Conservation (phyloP, 352 stramenopile genomes). For the Elongisporangium undulatum region DNA sequence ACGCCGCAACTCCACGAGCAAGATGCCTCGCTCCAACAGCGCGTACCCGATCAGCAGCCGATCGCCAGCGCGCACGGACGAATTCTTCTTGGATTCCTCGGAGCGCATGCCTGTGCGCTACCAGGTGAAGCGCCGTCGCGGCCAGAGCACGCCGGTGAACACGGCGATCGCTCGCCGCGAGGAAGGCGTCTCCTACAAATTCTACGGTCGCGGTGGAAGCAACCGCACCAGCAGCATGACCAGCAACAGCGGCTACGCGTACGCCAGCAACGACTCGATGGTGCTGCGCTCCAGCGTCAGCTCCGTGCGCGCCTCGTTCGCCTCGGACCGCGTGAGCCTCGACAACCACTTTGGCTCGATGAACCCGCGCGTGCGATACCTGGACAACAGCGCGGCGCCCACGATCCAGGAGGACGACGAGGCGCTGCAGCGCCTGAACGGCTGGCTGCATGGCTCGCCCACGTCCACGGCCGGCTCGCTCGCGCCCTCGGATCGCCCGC, state of each 20-base stretch:
- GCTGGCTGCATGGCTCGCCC: slow-evolving; percentile 58
- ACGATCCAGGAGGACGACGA: slow-evolving; percentile 30
- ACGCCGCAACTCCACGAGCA: slow-evolving; percentile 6
- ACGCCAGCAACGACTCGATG: slow-evolving; percentile 42
- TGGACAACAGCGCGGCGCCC: slow-evolving; percentile 10
- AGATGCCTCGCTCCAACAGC: slow-evolving; percentile 3
- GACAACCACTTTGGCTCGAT: slow-evolving; percentile 72
- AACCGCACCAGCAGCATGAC: slow-evolving; percentile 17
- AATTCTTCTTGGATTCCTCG: slow-evolving; percentile 30
- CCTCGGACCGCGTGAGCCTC: slow-evolving; percentile 65
- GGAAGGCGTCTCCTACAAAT: slow-evolving; percentile 53
- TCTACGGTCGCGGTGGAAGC: slow-evolving; percentile 48
- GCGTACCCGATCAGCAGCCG: slow-evolving; percentile 5
- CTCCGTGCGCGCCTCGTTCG: slow-evolving; percentile 32
- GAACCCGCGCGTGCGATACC: slow-evolving; percentile 28
- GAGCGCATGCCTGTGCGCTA: slow-evolving; percentile 16
- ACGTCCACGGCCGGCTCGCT: slow-evolving; percentile 60
- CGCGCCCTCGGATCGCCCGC: slow-evolving; percentile 8
- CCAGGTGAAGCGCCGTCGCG: slow-evolving; percentile 11
- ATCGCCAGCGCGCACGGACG: not conserved
- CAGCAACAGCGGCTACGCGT: slow-evolving; percentile 17
- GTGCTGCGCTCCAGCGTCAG: slow-evolving; percentile 41
- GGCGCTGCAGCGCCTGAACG: slow-evolving; percentile 48
- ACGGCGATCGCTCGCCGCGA: slow-evolving; percentile 22
- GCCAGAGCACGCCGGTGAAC: slow-evolving; percentile 9